Evolutionary conservation across 768 basidiomycete species (phyloP).

Genomic region (Collybia sordida): DNA sequence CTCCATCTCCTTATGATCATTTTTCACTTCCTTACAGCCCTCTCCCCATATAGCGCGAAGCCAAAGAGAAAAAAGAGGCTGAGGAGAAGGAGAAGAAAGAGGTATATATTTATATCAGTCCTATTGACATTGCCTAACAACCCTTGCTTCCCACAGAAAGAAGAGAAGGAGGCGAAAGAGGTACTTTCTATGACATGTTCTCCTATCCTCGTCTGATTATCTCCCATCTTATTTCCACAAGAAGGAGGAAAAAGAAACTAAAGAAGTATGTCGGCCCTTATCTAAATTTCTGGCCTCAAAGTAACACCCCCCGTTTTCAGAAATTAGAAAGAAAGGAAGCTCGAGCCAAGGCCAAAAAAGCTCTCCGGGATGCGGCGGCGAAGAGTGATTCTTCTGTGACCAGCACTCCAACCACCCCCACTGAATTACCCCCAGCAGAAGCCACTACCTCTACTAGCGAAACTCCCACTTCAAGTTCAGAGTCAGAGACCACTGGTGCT

Average conservation of each 20-base stretch:
- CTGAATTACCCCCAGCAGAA: conserved; percentile 32
- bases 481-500: conserved; percentile 60
- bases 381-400: conserved; percentile 38
- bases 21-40: conserved; percentile 15
- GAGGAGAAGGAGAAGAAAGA: conserved; percentile 63
- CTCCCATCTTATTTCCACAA: conserved; percentile 12
- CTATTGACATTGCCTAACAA: background rate
- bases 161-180: conserved; percentile 51
- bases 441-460: conserved; percentile 20
- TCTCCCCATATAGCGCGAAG: conserved; percentile 57
- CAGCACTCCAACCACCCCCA: conserved; percentile 27
- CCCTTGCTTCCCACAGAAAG: conserved; percentile 26
- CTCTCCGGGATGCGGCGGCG: conserved; percentile 32
- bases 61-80: conserved; percentile 76
- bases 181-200: conserved; percentile 21
- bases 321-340: conserved; percentile 56
- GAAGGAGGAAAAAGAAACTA: conserved; percentile 56
- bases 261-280: conserved; percentile 43
- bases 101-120: conserved; percentile 18
- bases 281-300: no score
- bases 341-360: conserved; percentile 55
- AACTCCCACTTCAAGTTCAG: conserved; percentile 43
- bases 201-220: background rate
- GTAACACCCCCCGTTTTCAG: conserved; percentile 25
- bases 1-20: conserved; percentile 7